Evolutionary conservation across 1,139 yeast species (phyloP).

Genomic region (Zhuliangozyma blackwelliae): DNA sequence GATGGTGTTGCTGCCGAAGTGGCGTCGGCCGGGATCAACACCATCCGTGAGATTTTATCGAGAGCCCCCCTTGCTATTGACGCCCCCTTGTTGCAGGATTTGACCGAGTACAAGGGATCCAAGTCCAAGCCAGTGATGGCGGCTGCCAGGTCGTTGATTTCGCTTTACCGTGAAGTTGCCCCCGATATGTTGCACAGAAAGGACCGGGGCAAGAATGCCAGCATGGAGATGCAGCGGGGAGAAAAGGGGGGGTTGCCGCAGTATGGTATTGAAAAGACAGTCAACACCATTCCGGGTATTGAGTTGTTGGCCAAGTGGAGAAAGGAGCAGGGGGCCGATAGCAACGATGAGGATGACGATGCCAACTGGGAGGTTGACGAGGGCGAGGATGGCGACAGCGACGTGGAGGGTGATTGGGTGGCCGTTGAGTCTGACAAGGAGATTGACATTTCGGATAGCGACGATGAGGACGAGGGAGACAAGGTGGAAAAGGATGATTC

Average conservation of each 20-base stretch:
- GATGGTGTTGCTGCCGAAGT: constrained; percentile 98
- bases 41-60: constrained; percentile 85
- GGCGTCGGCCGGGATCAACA: constrained; percentile 95
- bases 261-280: constrained; percentile 68
- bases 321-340: constrained; percentile 57
- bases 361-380: constrained; percentile 46
- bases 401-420: constrained; percentile 62
- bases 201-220: constrained; percentile 89
- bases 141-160: constrained; percentile 89
- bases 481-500: constrained; percentile 28
- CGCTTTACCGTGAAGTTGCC: constrained; percentile 87
- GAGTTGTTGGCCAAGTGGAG: constrained; percentile 90
- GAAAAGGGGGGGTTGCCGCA: constrained; percentile 45
- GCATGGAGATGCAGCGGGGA: constrained; percentile 70
- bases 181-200: constrained; percentile 90
- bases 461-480: constrained; percentile 32
- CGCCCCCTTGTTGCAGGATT: constrained; percentile 77
- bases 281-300: constrained; percentile 79
- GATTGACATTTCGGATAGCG: constrained; percentile 51
- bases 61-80: constrained; percentile 95
- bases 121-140: constrained; percentile 89
- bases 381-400: constrained; percentile 36
- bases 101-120: constrained; percentile 86
- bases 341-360: constrained; percentile 33
- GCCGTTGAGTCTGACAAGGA: constrained; percentile 58